Conservation (phyloP, 2,329 filamentous ascomycete genomes). For the Trichoderma afroharzianum region DNA sequence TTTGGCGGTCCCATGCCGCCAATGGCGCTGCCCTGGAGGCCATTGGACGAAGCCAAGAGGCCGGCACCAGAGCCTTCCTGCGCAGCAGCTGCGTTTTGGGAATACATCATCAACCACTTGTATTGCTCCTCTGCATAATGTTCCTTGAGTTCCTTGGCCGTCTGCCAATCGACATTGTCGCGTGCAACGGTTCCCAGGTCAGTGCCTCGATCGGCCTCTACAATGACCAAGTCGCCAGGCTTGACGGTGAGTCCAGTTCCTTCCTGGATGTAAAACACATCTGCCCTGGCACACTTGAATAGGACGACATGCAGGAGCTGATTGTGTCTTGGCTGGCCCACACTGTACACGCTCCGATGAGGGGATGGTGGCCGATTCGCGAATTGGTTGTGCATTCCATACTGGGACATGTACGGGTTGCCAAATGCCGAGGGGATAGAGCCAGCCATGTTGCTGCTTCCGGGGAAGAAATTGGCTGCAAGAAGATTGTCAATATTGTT, state of each 20-base stretch:
- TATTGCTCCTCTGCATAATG: constrained; percentile 94
- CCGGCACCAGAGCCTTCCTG: constrained; percentile 60
- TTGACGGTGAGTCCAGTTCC: constrained; percentile 89
- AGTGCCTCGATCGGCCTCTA: constrained; percentile 93
- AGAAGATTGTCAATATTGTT: background rate
- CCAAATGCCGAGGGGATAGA: constrained; percentile 29
- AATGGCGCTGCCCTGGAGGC: constrained; percentile 65
- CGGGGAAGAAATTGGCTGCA: constrained; percentile 28
- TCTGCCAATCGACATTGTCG: constrained; percentile 82
- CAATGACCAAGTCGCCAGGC: constrained; percentile 90
- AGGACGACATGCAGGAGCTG: constrained; percentile 83
- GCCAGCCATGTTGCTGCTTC: constrained; percentile 21
- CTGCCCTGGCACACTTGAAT: constrained; percentile 93
- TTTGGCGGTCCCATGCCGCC: constrained; percentile 74
- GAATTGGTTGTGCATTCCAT: constrained; percentile 43
- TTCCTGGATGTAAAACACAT: constrained; percentile 96
- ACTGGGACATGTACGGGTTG: constrained; percentile 46
- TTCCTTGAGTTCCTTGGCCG: constrained; percentile 84
- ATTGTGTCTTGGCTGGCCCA: constrained; percentile 59
- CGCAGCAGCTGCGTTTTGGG: constrained; percentile 65
- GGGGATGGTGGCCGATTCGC: constrained; percentile 55
- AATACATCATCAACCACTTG: constrained; percentile 99
- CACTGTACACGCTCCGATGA: constrained; percentile 58
- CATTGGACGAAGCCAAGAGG: constrained; percentile 60
- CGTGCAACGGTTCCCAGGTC: constrained; percentile 91